Evolutionary conservation across 75 land plant genomes (phyloP).

Genomic region (Isoetes taiwanensis): DNA sequence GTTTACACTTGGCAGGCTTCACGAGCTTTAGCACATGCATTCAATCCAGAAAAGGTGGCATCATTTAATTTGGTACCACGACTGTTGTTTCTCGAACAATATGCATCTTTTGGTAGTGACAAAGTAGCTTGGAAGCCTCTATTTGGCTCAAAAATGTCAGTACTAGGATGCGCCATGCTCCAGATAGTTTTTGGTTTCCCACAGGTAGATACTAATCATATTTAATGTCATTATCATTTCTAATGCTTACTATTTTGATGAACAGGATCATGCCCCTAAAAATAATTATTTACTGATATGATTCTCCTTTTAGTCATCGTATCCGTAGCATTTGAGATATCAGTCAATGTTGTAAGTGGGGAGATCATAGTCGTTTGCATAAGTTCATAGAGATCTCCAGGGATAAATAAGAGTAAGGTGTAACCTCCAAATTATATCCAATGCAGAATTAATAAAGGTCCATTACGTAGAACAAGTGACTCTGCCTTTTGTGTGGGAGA

Average conservation of each 20-base stretch:
- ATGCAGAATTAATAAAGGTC: too few species aligned
- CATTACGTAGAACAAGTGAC: too few species aligned
- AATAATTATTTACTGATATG: neutral
- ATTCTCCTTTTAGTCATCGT: too few species aligned
- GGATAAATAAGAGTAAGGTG: too few species aligned
- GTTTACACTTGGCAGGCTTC: conserved; percentile 40
- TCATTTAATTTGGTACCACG: conserved; percentile 48
- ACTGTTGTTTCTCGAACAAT: conserved; percentile 59
- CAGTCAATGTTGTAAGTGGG: too few species aligned
- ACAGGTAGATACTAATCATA: conserved; percentile 27
- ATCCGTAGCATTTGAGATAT: too few species aligned
- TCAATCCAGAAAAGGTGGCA: conserved; percentile 32
- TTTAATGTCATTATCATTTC: neutral
- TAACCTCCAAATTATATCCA: too few species aligned
- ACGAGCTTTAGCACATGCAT: conserved; percentile 49
- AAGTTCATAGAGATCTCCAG: too few species aligned
- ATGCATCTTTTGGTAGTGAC: conserved; percentile 22
- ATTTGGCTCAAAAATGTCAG: conserved; percentile 46
- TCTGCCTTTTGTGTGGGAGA: too few species aligned
- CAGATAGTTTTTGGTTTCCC: conserved; percentile 60
- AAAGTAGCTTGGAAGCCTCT: conserved; percentile 44
- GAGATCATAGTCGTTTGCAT: too few species aligned
- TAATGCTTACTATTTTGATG: neutral
- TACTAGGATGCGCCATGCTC: conserved; percentile 77
- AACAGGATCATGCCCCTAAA: neutral